These are phyloP conservation scores for Penicillium pulvis DNA, from an alignment of 495 filamentous ascomycete species.

Conservation along the genomic window DNA sequence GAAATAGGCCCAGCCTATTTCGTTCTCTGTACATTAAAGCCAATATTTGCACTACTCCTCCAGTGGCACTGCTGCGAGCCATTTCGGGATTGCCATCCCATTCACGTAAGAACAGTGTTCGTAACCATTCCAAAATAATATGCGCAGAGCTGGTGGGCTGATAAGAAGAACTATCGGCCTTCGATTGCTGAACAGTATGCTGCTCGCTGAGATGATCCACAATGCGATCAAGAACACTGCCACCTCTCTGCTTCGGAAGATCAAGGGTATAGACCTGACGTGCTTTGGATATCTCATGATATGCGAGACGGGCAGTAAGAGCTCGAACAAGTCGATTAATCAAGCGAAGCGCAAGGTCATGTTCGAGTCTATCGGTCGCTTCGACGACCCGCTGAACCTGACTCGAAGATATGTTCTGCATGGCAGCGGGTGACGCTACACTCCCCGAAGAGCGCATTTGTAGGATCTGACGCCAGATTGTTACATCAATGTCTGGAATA, in stretches of 20 bases:
- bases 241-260: slow-evolving; percentile 30
- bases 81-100: slow-evolving; percentile 78
- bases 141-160: slow-evolving; percentile 46
- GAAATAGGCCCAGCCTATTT: slow-evolving; percentile 61
- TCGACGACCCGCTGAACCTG: slow-evolving; percentile 36
- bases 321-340: slow-evolving; percentile 56
- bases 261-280: slow-evolving; percentile 38
- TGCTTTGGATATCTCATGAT: slow-evolving; percentile 53
- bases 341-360: slow-evolving; percentile 61
- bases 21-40: slow-evolving; percentile 69
- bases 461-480: slow-evolving; percentile 54
- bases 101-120: slow-evolving; percentile 70
- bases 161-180: slow-evolving; percentile 27
- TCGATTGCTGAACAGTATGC: slow-evolving; percentile 28
- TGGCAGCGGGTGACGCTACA: slow-evolving; percentile 49
- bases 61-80: slow-evolving; percentile 63
- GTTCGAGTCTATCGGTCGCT: slow-evolving; percentile 57
- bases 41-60: slow-evolving; percentile 74
- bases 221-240: slow-evolving; percentile 41
- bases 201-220: slow-evolving; percentile 45
- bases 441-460: slow-evolving; percentile 56
- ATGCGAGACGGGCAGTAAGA: slow-evolving; percentile 54
- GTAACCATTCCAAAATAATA: slow-evolving; percentile 77
- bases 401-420: slow-evolving; percentile 35
- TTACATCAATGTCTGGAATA: slow-evolving; percentile 44